Evolutionary conservation across 2,329 filamentous ascomycete genomes (phyloP), one percentile per base, ranked within the genome.

Genomic region (Teratosphaeria pseudoeucalypti): DNA sequence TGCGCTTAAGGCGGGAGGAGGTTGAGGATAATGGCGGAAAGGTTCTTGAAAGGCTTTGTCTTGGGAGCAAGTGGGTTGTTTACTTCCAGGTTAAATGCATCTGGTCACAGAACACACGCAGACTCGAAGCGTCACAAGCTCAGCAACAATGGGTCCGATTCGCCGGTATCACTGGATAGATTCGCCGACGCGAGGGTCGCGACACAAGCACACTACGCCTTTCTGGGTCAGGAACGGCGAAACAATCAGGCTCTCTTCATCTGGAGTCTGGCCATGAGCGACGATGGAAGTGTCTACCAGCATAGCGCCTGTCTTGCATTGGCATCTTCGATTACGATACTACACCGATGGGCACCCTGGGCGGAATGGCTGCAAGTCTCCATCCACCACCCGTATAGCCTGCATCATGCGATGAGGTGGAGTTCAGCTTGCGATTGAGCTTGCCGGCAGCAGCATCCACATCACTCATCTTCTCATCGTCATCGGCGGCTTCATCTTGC

Each of bases 1-100:
- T 62, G 70, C 68, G 32, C 64, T 73, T 52, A 73, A 73, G 68
- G 68, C 58, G 65, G 68, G 49, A 68, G 65, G 57, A 26, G 58
- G 55, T 32, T 59, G 54, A 57, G 2, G 32, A 23, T 58, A 47
- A 16, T 43, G 53, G 26, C 12, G 7, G 4, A 12, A n/a, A 2
- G 2, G 4, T 43, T 16, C 4, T n/a, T 10, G 7, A 7, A 5
- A 32, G 29, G 29, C 29, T 32, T 32, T 32, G 29, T 32, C 29
- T 12, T 27, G 1, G 0, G 2, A 26, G 6, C 4, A 12, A 26
- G 3, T 26, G 52, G 11, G 6, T 53, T 53, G 52, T 12, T 26
- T 26, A 14, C 52, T n/a, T 3, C 3, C 11, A 12, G 11, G 29
- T 12, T 4, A 2, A 2, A 16, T 12, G 29, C 19, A 32, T 6